Conservation (phyloP, 2,329 filamentous ascomycete genomes). For the Colletotrichum neosansevieriae region DNA sequence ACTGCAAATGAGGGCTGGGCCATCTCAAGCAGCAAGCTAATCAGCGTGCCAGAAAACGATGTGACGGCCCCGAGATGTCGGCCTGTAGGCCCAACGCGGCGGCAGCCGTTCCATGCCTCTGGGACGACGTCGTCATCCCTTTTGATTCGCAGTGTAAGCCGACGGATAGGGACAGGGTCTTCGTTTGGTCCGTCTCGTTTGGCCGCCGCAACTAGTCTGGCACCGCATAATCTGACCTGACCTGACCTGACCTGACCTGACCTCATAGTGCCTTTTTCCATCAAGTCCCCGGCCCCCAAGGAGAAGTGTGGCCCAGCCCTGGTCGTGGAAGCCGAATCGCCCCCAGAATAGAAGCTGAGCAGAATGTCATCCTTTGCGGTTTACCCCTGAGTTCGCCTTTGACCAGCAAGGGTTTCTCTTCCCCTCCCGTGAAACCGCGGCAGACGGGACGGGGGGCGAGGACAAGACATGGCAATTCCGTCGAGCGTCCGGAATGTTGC, state of each 20-base stretch:
- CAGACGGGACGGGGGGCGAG: slow-evolving; percentile 20
- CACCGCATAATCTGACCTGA: slow-evolving; percentile 12
- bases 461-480: slow-evolving; percentile 22
- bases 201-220: not conserved
- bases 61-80: slow-evolving; percentile 29
- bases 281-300: not conserved
- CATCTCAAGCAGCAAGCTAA: slow-evolving; percentile 31
- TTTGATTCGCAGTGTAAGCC: slow-evolving; percentile 27
- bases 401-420: slow-evolving; percentile 20
- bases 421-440: slow-evolving; percentile 34
- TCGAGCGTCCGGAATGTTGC: slow-evolving; percentile 18
- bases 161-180: slow-evolving; percentile 33
- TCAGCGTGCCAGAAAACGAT: slow-evolving; percentile 28
- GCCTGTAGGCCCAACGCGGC: slow-evolving; percentile 33
- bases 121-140: slow-evolving; percentile 31
- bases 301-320: slow-evolving; percentile 6
- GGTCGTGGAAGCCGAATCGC: slow-evolving; percentile 14
- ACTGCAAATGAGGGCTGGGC: slow-evolving; percentile 24
- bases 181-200: slow-evolving; percentile 21
- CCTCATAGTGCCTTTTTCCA: not conserved
- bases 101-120: slow-evolving; percentile 35
- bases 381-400: slow-evolving; percentile 16
- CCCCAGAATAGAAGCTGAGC: slow-evolving; percentile 33
- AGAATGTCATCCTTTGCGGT: slow-evolving; percentile 11
- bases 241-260: not conserved